Evolutionary conservation across 1,284 basidiomycete species (phyloP).

Genomic region (Kwoniella shivajii): DNA sequence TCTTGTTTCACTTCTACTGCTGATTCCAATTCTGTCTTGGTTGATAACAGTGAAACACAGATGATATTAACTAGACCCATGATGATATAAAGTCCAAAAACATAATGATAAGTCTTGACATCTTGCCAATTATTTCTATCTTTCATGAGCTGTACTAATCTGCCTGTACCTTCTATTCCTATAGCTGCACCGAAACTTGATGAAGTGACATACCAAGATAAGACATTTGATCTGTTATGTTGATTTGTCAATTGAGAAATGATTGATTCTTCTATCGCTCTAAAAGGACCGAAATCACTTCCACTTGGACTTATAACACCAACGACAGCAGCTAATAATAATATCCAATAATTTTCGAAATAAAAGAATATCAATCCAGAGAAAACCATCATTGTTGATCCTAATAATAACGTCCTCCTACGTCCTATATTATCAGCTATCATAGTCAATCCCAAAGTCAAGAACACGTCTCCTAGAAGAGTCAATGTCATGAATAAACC

Average conservation of each 20-base stretch:
- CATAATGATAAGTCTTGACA: constrained; percentile 22
- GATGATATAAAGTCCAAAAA: constrained; percentile 26
- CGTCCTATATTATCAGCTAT: constrained; percentile 28
- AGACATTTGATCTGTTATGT: constrained; percentile 15
- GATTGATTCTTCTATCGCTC: constrained; percentile 37
- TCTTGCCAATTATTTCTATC: constrained; percentile 11
- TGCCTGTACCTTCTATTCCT: constrained; percentile 21
- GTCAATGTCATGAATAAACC: constrained; percentile 27
- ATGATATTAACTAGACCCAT: constrained; percentile 22
- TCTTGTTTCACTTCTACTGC: neutral
- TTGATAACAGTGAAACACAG: constrained; percentile 12
- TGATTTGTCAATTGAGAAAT: constrained; percentile 24
- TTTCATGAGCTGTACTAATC: constrained; percentile 13
- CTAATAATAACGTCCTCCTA: constrained; percentile 21
- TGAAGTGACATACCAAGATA: constrained; percentile 28
- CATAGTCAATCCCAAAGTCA: constrained; percentile 22
- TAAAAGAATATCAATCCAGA: constrained; percentile 24
- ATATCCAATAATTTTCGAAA: constrained; percentile 25
- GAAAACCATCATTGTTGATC: constrained; percentile 26
- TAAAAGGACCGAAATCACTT: constrained; percentile 33
- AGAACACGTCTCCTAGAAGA: constrained; percentile 28
- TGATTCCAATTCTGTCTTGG: constrained; percentile 9
- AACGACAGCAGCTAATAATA: constrained; percentile 28
- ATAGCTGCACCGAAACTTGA: constrained; percentile 25
- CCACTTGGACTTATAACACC: constrained; percentile 33